Base-by-base conservation (phyloP, 768 basidiomycete genomes). In the Leucosporidium yakuticum region DNA sequence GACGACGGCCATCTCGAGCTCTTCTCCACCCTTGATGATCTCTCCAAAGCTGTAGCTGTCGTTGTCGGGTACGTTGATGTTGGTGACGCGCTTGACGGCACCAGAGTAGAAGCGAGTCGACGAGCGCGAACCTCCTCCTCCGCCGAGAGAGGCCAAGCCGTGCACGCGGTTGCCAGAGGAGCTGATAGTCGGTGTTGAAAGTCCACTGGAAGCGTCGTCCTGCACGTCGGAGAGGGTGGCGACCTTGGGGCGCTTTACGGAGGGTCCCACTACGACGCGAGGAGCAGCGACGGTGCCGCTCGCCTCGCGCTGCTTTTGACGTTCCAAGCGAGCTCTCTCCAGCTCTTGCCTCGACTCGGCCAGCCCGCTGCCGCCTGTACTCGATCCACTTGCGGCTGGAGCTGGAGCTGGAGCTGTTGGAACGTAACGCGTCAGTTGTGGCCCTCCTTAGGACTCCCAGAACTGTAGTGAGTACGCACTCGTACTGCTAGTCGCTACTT, bases 1-100 rank as follows among this genome's bases (percentile, higher is more conserved):
- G n/a, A 80, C 71, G 69, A 69, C 70, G 71, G 61, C 67, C 29
- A 32, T 69, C 25, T 51, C 60, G 68, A 47, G 34, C 69, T 14
- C 20, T 62, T 51, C 34, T 79, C 78, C 63, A 20, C 77, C 72
- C 39, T 74, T 74, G 31, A 78, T 73, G 58, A 64, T 56, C 31
- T 62, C 64, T 34, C 47, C 44, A 48, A 71, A 63, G 49, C 70
- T 58, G 50, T 55, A 59, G 15, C 57, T 65, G 39, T 34, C n/a
- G 7, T 36, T 21, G 47, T 59, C 62, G 60, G 63, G 59, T 31
- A 57, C 27, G 27, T 54, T 64, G 2, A 0, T 8, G 59, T 60
- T 63, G 3, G 63, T 4, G 25, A 70, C 69, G 6, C 63, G 60
- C 31, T 63, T 55, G 36, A 73, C 32, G 31, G 63, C n/a, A 5